A percentile compares a stretch with the other conserved stretches of the same genome.
Evolutionary conservation across 177 flowering plant genomes (phyloP).

Genomic region (Vitis hybrid): DNA sequence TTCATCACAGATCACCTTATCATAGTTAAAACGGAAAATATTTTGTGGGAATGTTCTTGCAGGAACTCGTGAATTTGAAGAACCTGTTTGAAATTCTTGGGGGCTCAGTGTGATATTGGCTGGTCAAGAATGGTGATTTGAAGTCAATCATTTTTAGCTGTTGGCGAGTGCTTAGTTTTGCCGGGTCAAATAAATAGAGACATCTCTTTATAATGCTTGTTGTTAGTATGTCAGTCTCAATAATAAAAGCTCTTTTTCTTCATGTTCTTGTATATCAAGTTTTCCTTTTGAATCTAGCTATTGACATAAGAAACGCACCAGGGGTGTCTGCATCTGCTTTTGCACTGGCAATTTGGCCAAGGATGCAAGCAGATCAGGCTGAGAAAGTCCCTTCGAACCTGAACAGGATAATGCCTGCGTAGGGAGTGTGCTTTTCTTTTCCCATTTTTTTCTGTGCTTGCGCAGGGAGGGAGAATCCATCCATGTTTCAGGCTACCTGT

Average conservation of each 20-base stretch:
- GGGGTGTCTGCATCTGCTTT: conserved; percentile 86
- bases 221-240: conserved; percentile 8
- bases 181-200: conserved; percentile 17
- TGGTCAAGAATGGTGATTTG: conserved; percentile 4
- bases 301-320: conserved; percentile 75
- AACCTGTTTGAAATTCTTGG: neutral
- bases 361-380: conserved; percentile 56
- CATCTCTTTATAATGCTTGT: conserved; percentile 21
- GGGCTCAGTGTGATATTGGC: neutral
- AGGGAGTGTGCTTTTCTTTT: conserved; percentile 93
- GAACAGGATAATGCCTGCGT: conserved; percentile 99
- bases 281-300: conserved; percentile 13
- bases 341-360: conserved; percentile 27
- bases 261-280: conserved; percentile 4
- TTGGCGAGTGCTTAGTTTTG: conserved; percentile 38
- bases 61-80: conserved; percentile 3
- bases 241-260: conserved; percentile 26
- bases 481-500: conserved; percentile 31
- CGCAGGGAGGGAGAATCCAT: conserved; percentile 50
- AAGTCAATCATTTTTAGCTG: conserved; percentile 19
- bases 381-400: conserved; percentile 99
- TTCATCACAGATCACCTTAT: too few relatives aligned
- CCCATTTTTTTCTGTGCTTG: conserved; percentile 42
- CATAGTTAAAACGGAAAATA: neutral
- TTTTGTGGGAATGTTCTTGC: conserved; percentile 8